phyloP scores from a whole-genome alignment of 495 filamentous ascomycete genomes.

The Penicillium parvum region DNA sequence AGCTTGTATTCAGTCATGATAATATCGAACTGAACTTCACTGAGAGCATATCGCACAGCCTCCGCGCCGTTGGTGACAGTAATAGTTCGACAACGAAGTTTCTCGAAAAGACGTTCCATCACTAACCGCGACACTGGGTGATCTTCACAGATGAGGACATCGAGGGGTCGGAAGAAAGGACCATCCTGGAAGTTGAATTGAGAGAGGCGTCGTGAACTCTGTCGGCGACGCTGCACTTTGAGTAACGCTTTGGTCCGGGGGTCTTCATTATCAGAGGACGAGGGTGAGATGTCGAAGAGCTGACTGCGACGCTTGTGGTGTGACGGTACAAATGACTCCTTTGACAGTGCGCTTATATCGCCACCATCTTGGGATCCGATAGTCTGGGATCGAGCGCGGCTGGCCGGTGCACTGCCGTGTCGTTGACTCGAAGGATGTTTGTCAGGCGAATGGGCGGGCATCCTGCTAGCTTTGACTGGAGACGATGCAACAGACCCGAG shows the following conservation, averaged over 20 bases:
- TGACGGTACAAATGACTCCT: constrained; percentile 63
- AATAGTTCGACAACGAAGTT: constrained; percentile 92
- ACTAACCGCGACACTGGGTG: constrained; percentile 96
- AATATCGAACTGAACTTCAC: constrained; percentile 90
- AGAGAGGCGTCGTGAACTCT: constrained; percentile 88
- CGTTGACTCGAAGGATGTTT: constrained; percentile 41
- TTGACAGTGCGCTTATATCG: constrained; percentile 50
- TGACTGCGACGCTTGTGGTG: constrained; percentile 92
- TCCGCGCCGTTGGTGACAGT: constrained; percentile 83
- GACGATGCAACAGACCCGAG: constrained; percentile 66
- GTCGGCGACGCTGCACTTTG: constrained; percentile 86
- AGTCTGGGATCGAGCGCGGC: constrained; percentile 81
- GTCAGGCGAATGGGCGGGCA: constrained; percentile 50
- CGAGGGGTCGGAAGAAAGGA: constrained; percentile 82
- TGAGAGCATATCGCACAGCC: constrained; percentile 84
- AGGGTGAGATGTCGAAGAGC: constrained; percentile 93
- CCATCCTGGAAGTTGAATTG: constrained; percentile 78
- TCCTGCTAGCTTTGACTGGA: constrained; percentile 69
- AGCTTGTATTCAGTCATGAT: constrained; percentile 97
- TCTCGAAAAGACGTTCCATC: constrained; percentile 95
- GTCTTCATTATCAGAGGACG: constrained; percentile 95
- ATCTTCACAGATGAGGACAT: constrained; percentile 95
- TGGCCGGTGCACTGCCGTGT: constrained; percentile 45
- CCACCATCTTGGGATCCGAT: constrained; percentile 91
- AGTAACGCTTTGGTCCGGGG: constrained; percentile 84